Evolutionary conservation across 129 eudicot genomes (phyloP), one percentile per base, ranked within the genome.

Genomic region (Arctium minus): DNA sequence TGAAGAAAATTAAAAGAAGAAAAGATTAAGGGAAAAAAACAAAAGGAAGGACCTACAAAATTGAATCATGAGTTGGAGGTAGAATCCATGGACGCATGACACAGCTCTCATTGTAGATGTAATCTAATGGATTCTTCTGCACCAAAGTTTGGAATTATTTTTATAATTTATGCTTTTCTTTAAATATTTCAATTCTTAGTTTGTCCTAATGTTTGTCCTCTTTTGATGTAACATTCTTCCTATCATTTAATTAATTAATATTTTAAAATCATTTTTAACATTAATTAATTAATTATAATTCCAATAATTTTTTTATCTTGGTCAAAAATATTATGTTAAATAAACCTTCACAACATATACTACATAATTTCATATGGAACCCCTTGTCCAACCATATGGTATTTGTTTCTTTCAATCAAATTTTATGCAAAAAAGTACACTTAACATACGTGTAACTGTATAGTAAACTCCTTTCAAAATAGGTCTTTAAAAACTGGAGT

Each of bases 81-180:
- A 77, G 27, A 77, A 77, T 79, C 68, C 68, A 79, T 69, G 44
- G 68, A 79, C 8, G 82, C 76, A 44, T 68, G 44, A 69, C 67
- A 44, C 8, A 5, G 56, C 31, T 17, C 76, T 79, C 46, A 32
- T 69, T 48, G 65, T 44, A 42, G n/a, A 13, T n/a, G 68, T 60
- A n/a, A 13, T n/a, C 29, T 17, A n/a, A 69, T 67, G 82, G 77
- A 71, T 80, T 80, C 70, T 80, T 80, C 83, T 71, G 75, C 70
- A 70, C 6, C 77, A 70, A 33, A 80, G 71, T 70, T 78, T 69
- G 68, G 75, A 69, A 50, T 31, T 76, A 50, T 31, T 30, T 79
- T 56, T 44, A 31, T 60, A 32, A 9, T 77, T 35, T 62, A 36
- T 62, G 30, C 10, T 39, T 79, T 13, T 40, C 42, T n/a, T 70